Percentiles rank a stretch among this genome's conserved stretches.
Conservation (phyloP, 306 rosid genomes). For the Quercus ilex region DNA sequence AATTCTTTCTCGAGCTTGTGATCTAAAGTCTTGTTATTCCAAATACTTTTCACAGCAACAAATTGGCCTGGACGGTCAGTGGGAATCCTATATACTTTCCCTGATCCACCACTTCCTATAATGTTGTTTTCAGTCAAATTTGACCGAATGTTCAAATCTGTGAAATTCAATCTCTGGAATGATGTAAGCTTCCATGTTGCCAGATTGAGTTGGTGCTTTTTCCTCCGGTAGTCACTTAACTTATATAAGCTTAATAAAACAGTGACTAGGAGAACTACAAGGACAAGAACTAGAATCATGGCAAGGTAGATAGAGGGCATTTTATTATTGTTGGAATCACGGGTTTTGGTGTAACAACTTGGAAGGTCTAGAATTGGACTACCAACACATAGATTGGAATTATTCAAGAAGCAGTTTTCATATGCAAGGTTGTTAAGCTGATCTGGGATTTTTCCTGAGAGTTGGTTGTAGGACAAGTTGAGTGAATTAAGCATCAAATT, state of each 20-base stretch:
- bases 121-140: conserved; percentile 64
- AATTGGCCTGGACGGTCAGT: conserved; percentile 38
- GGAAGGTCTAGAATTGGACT: conserved; percentile 33
- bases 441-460: conserved; percentile 69
- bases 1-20: conserved; percentile 64
- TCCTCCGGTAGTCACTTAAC: conserved; percentile 26
- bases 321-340: conserved; percentile 13
- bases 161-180: conserved; percentile 68
- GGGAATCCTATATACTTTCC: conserved; percentile 65
- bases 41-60: conserved; percentile 77
- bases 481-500: conserved; percentile 51
- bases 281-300: conserved; percentile 31
- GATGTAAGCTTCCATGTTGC: conserved; percentile 77
- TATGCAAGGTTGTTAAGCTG: conserved; percentile 56
- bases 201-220: conserved; percentile 29
- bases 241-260: conserved; percentile 24
- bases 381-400: conserved; percentile 56
- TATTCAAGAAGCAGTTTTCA: conserved; percentile 60
- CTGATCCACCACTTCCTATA: conserved; percentile 89
- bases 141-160: conserved; percentile 42
- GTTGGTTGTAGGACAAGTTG: conserved; percentile 75
- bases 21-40: conserved; percentile 41
- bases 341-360: conserved; percentile 34
- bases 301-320: conserved; percentile 40
- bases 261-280: conserved; percentile 22